These are phyloP conservation scores for Lachnellula occidentalis DNA, from an alignment of 2,329 filamentous ascomycete species.

Conservation along the genomic window DNA sequence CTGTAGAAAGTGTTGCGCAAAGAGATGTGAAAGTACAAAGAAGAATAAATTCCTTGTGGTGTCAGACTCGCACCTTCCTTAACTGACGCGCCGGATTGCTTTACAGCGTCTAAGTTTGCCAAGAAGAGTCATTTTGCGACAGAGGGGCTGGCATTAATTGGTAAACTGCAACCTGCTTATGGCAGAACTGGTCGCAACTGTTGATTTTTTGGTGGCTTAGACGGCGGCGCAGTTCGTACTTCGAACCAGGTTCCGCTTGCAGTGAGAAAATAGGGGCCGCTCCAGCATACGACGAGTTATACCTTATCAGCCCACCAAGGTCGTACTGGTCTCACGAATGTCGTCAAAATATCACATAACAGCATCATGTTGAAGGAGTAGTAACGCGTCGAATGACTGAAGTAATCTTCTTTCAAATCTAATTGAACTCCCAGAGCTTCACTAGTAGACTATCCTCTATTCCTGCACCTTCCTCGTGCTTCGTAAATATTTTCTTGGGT, in stretches of 20 bases:
- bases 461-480: conserved; percentile 42
- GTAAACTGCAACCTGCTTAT: not conserved
- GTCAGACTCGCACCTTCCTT: not conserved
- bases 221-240: not conserved
- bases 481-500: conserved; percentile 43
- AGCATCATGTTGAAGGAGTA: not conserved
- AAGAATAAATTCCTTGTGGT: not conserved
- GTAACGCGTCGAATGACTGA: not conserved
- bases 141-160: not conserved
- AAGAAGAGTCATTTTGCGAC: conserved; percentile 10
- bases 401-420: not conserved
- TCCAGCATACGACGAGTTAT: not conserved
- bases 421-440: conserved; percentile 55
- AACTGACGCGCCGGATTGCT: conserved; percentile 19
- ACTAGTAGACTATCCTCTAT: conserved; percentile 51
- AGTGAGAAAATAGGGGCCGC: not conserved
- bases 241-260: conserved; percentile 1
- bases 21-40: not conserved
- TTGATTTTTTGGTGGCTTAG: conserved; percentile 18
- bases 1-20: conserved; percentile 9
- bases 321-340: not conserved
- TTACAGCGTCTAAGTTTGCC: conserved; percentile 16
- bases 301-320: not conserved
- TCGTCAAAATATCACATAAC: not conserved
- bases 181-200: conserved; percentile 12